Evolutionary conservation across 768 basidiomycete species (phyloP).

Genomic region (Trametes maxima): DNA sequence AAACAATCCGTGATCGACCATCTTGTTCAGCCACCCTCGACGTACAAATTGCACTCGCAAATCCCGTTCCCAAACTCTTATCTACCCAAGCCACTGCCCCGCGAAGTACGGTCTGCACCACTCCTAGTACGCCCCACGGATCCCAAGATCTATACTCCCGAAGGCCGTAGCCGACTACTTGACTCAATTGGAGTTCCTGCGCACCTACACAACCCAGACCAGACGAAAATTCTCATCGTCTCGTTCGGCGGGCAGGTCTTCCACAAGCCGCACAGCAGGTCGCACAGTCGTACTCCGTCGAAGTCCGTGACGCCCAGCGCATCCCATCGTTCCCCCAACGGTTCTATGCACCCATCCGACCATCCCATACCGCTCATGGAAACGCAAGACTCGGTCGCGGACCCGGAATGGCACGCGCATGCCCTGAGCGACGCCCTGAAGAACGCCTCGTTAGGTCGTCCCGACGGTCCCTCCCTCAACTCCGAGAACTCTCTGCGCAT

Average conservation of each 20-base stretch:
- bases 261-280: conserved; percentile 51
- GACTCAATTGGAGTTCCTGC: conserved; percentile 59
- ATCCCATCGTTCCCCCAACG: conserved; percentile 2
- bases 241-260: conserved; percentile 84
- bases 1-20: conserved; percentile 45
- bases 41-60: conserved; percentile 42
- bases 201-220: conserved; percentile 46
- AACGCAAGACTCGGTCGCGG: conserved; percentile 1
- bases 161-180: conserved; percentile 59
- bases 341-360: neutral
- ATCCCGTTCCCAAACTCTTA: conserved; percentile 41
- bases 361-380: conserved; percentile 2
- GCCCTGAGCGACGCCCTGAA: conserved; percentile 25
- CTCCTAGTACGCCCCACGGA: conserved; percentile 69
- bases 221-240: conserved; percentile 68
- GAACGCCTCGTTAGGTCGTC: neutral
- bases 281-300: conserved; percentile 33
- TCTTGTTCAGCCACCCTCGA: conserved; percentile 38
- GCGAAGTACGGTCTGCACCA: conserved; percentile 54
- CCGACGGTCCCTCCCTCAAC: neutral
- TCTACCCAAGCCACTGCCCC: conserved; percentile 32
- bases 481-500: neutral
- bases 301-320: conserved; percentile 14
- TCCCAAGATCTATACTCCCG: conserved; percentile 49
- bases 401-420: conserved; percentile 15